Conservation (phyloP, 1,284 basidiomycete genomes). For the Cystobasidiaceae sp. region DNA sequence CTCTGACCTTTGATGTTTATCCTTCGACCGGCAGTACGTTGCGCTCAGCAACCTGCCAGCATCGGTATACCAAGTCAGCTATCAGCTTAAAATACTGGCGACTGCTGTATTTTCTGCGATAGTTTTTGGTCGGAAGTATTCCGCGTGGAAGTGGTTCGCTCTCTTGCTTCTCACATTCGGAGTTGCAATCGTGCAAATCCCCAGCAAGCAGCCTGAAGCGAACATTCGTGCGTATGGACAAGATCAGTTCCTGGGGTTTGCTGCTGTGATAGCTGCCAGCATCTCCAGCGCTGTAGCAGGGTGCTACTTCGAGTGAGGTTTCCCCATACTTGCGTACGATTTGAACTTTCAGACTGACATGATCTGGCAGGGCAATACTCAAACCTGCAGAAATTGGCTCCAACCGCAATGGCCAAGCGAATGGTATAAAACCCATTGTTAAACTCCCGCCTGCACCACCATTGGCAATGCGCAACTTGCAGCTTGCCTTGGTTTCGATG, state of each 20-base stretch:
- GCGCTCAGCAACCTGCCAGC: conserved; percentile 39
- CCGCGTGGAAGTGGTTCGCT: conserved; percentile 34
- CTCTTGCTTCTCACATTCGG: conserved; percentile 39
- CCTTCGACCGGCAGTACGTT: conserved; percentile 34
- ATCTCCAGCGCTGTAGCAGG: conserved; percentile 39
- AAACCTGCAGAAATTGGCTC: not conserved
- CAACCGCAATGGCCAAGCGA: not conserved
- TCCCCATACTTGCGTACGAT: not conserved
- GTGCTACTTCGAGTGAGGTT: conserved; percentile 39
- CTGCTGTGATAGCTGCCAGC: conserved; percentile 39
- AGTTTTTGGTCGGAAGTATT: conserved; percentile 37
- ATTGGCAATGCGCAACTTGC: conserved; percentile 35
- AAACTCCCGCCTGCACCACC: conserved; percentile 1
- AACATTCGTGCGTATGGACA: not conserved
- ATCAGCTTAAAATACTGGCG: conserved; percentile 43
- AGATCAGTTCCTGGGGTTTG: conserved; percentile 34
- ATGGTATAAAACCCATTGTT: not conserved
- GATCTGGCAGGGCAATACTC: conserved; percentile 8
- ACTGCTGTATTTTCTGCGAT: conserved; percentile 40
- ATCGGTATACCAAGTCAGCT: conserved; percentile 40
- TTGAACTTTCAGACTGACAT: conserved; percentile 2
- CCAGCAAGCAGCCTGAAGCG: conserved; percentile 3
- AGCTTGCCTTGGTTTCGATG: conserved; percentile 39
- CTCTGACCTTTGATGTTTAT: not conserved
- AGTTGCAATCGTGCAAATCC: conserved; percentile 36